A percentile compares a stretch with the other conserved stretches of the same genome.
Evolutionary conservation across 129 eudicot genomes (phyloP).

Genomic region (Artemisia argyi): DNA sequence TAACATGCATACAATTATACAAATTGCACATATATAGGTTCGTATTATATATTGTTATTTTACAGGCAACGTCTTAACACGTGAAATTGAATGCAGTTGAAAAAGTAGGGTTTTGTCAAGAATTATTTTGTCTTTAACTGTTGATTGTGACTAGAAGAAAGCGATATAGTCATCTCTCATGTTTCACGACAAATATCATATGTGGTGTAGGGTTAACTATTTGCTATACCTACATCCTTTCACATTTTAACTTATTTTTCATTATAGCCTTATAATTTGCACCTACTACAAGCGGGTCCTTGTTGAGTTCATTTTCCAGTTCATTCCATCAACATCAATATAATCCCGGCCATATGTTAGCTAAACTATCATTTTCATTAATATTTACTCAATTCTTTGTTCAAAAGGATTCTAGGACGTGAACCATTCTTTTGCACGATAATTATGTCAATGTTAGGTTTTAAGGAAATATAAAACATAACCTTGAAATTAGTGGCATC

Average conservation of each 20-base stretch:
- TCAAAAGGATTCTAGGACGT: no score
- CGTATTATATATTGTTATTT: background rate
- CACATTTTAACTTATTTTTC: background rate
- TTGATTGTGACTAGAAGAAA: slow-evolving; percentile 1
- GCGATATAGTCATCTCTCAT: background rate
- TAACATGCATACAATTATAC: background rate
- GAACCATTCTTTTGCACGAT: no score
- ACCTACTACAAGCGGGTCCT: background rate
- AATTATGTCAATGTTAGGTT: no score
- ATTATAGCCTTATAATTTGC: background rate
- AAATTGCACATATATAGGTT: background rate
- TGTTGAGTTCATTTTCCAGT: slow-evolving; percentile 1
- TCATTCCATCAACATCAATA: background rate
- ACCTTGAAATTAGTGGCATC: no score
- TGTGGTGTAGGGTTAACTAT: background rate
- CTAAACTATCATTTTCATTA: background rate
- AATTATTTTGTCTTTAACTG: background rate
- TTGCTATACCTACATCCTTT: background rate
- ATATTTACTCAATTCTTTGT: background rate
- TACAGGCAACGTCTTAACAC: background rate
- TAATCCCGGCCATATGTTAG: no score
- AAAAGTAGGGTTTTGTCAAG: background rate
- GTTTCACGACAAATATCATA: background rate
- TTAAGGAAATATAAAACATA: no score
- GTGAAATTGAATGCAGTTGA: background rate